Evolutionary conservation across 805 yeast genomes (phyloP).

Genomic region (Lipomyces kockii): DNA sequence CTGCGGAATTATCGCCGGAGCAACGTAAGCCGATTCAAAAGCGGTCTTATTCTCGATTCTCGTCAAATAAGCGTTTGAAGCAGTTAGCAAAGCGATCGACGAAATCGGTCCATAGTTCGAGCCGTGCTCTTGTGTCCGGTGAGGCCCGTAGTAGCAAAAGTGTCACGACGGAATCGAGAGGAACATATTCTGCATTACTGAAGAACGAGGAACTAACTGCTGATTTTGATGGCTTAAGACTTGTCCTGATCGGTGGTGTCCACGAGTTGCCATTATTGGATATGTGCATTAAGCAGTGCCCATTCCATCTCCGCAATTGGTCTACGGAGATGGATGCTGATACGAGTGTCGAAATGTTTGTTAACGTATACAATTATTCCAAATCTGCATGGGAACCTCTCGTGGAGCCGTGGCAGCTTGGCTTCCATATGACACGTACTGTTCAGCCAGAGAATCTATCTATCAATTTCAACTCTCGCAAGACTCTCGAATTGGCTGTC

Average conservation of each 20-base stretch:
- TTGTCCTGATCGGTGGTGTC: constrained; percentile 86
- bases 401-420: constrained; percentile 83
- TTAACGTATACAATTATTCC: constrained; percentile 84
- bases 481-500: constrained; percentile 76
- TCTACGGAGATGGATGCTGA: constrained; percentile 78
- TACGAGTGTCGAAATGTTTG: constrained; percentile 63
- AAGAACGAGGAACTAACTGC: constrained; percentile 71
- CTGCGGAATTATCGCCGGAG: constrained; percentile 56
- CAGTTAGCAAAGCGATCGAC: constrained; percentile 15
- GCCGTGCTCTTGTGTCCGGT: neutral
- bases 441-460: constrained; percentile 53
- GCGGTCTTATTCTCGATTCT: constrained; percentile 35
- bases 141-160: neutral
- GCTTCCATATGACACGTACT: constrained; percentile 51
- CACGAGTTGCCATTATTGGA: constrained; percentile 90
- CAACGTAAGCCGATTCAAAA: constrained; percentile 25
- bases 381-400: constrained; percentile 95
- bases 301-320: constrained; percentile 76
- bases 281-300: constrained; percentile 71
- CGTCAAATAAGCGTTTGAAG: constrained; percentile 33
- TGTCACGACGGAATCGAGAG: neutral
- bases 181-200: constrained; percentile 49
- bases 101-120: constrained; percentile 22
- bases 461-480: constrained; percentile 74
- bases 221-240: constrained; percentile 72